Percentiles rank a stretch among this genome's conserved stretches.
Evolutionary conservation across 2,329 filamentous ascomycete species (phyloP).

Genomic region (Diaporthe australafricana): DNA sequence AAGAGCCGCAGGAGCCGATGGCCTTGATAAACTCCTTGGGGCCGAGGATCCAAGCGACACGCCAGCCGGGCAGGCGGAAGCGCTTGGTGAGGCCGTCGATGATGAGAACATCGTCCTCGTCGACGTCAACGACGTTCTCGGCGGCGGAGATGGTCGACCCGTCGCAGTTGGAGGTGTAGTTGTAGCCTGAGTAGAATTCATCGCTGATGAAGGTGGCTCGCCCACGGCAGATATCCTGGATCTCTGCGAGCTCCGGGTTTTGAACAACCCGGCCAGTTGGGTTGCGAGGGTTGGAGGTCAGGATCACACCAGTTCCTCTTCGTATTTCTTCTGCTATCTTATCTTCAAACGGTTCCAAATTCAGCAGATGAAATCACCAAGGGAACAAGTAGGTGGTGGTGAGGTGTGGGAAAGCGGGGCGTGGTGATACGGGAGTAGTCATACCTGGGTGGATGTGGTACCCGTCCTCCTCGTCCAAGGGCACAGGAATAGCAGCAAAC

Average conservation of each 20-base stretch:
- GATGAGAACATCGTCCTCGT: conserved; percentile 91
- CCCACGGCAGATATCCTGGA: conserved; percentile 92
- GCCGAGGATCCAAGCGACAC: conserved; percentile 95
- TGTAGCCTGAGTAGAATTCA: conserved; percentile 97
- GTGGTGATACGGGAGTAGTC: too few species aligned
- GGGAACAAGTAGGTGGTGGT: too few species aligned
- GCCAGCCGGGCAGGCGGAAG: conserved; percentile 95
- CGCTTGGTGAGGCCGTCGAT: conserved; percentile 97
- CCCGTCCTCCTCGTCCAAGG: conserved; percentile 84
- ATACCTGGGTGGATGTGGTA: conserved; percentile 85
- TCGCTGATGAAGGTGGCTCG: conserved; percentile 93
- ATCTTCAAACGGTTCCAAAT: conserved; percentile 59
- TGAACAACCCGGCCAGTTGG: conserved; percentile 89
- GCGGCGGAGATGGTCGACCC: conserved; percentile 90
- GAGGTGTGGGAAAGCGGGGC: too few species aligned
- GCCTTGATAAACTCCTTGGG: conserved; percentile 97
- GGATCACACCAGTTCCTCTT: conserved; percentile 85
- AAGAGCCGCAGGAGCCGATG: conserved; percentile 91
- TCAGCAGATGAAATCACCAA: too few species aligned
- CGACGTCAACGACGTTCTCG: conserved; percentile 89
- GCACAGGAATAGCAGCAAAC: conserved; percentile 89
- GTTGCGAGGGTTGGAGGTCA: conserved; percentile 96
- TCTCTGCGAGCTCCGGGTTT: conserved; percentile 87
- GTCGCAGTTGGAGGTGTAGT: conserved; percentile 93
- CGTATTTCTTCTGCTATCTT: conserved; percentile 94